Evolutionary conservation across 768 basidiomycete genomes (phyloP).

Genomic region (Mycena chlorophos): DNA sequence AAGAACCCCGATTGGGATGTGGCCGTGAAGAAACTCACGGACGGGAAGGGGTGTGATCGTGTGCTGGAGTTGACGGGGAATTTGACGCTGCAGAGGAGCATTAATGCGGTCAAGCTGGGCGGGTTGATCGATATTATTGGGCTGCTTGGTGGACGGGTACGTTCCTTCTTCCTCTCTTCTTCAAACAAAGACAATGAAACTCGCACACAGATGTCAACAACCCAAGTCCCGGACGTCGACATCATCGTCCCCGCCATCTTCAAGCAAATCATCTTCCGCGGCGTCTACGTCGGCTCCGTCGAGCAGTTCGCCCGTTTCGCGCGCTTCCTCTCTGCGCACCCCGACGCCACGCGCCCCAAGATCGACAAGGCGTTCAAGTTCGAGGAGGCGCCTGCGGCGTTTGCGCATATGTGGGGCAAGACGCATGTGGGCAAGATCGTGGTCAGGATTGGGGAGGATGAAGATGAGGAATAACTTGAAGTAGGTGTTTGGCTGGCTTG

Average conservation of each 20-base stretch:
- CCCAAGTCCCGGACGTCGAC: constrained; percentile 28
- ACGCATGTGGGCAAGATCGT: constrained; percentile 64
- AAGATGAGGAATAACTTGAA: no score
- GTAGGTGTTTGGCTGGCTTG: no score
- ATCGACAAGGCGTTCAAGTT: constrained; percentile 61
- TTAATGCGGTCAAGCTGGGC: constrained; percentile 38
- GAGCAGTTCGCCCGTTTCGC: constrained; percentile 44
- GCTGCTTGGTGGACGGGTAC: constrained; percentile 41
- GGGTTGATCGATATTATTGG: constrained; percentile 55
- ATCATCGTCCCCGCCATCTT: constrained; percentile 35
- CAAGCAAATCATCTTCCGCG: constrained; percentile 46
- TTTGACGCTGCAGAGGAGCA: constrained; percentile 48
- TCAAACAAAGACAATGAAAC: not conserved
- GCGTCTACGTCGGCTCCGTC: constrained; percentile 58
- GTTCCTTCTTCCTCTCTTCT: not conserved
- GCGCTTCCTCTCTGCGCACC: constrained; percentile 43
- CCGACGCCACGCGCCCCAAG: constrained; percentile 46
- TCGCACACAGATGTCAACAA: constrained; percentile 18
- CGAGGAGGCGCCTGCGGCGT: constrained; percentile 53
- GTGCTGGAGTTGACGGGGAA: constrained; percentile 56
- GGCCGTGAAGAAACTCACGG: constrained; percentile 38
- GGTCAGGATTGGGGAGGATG: constrained; percentile 46
- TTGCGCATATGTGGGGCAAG: constrained; percentile 52
- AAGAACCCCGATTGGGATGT: not conserved
- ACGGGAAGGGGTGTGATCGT: constrained; percentile 40